Conservation (phyloP, 1,284 basidiomycete species). For the Mixia osmundae region DNA sequence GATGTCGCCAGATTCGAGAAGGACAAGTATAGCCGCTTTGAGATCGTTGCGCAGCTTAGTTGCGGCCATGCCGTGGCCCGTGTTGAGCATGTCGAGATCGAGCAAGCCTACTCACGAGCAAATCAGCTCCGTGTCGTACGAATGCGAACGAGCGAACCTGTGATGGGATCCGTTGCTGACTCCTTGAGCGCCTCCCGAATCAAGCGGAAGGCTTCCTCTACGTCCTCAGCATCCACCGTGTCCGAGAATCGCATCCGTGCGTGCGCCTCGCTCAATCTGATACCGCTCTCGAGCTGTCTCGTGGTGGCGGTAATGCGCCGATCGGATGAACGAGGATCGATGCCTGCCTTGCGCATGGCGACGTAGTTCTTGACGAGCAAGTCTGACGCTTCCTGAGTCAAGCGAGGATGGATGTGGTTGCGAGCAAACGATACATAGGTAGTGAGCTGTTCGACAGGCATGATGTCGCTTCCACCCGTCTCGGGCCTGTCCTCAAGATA, state of each 20-base stretch:
- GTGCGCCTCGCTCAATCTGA: constrained; percentile 89
- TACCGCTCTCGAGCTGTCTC: constrained; percentile 73
- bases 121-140: neutral
- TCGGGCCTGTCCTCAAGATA: constrained; percentile 78
- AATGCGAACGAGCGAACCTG: constrained; percentile 19
- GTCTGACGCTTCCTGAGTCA: constrained; percentile 61
- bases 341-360: constrained; percentile 73
- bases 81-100: constrained; percentile 86
- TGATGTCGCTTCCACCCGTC: constrained; percentile 41
- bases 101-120: constrained; percentile 20
- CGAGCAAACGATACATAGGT: constrained; percentile 88
- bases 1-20: constrained; percentile 37
- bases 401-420: constrained; percentile 63
- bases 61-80: constrained; percentile 66
- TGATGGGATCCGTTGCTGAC: constrained; percentile 29
- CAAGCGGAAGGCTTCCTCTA: constrained; percentile 68
- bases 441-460: constrained; percentile 75
- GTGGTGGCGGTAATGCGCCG: constrained; percentile 95
- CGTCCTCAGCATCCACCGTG: constrained; percentile 63
- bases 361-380: constrained; percentile 79
- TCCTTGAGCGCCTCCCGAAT: constrained; percentile 91
- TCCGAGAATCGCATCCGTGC: constrained; percentile 80
- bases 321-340: constrained; percentile 63
- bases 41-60: constrained; percentile 61
- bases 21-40: constrained; percentile 40